Percentiles rank a stretch among this genome's conserved stretches.
phyloP scores from a whole-genome alignment of 805 yeast species.

The Sugiyamaella lignohabitans region DNA sequence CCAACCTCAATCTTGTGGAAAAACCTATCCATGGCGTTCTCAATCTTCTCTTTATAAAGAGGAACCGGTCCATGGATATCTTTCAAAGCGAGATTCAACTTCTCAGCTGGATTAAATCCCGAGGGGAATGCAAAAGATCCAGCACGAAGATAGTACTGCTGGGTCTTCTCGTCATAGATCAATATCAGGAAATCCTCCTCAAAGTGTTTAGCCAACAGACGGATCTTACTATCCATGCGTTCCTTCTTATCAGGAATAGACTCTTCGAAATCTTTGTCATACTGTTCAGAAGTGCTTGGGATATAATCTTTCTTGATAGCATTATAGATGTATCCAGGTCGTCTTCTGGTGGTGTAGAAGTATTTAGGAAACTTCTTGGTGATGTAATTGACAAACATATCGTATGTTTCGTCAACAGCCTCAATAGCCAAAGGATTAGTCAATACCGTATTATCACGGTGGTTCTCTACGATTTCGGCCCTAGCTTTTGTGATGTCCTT shows the following conservation, averaged over 20 bases:
- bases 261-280: not conserved
- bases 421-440: slow-evolving; percentile 28
- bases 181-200: slow-evolving; percentile 63
- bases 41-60: slow-evolving; percentile 48
- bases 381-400: slow-evolving; percentile 37
- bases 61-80: slow-evolving; percentile 70
- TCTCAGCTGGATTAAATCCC: slow-evolving; percentile 59
- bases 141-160: slow-evolving; percentile 45
- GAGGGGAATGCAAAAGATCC: slow-evolving; percentile 60
- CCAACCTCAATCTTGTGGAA: slow-evolving; percentile 50
- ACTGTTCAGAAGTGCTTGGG: slow-evolving; percentile 28
- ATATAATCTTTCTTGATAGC: slow-evolving; percentile 37
- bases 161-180: slow-evolving; percentile 42
- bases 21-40: slow-evolving; percentile 59
- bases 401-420: slow-evolving; percentile 48
- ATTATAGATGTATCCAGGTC: slow-evolving; percentile 30
- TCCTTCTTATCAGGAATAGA: slow-evolving; percentile 5
- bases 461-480: slow-evolving; percentile 28
- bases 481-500: slow-evolving; percentile 39
- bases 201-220: slow-evolving; percentile 31
- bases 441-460: slow-evolving; percentile 31
- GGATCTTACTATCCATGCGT: slow-evolving; percentile 15
- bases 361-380: slow-evolving; percentile 47
- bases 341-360: slow-evolving; percentile 33
- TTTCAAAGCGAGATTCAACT: slow-evolving; percentile 49